Conservation (phyloP, 768 basidiomycete genomes). For the Amanita rimosa region DNA sequence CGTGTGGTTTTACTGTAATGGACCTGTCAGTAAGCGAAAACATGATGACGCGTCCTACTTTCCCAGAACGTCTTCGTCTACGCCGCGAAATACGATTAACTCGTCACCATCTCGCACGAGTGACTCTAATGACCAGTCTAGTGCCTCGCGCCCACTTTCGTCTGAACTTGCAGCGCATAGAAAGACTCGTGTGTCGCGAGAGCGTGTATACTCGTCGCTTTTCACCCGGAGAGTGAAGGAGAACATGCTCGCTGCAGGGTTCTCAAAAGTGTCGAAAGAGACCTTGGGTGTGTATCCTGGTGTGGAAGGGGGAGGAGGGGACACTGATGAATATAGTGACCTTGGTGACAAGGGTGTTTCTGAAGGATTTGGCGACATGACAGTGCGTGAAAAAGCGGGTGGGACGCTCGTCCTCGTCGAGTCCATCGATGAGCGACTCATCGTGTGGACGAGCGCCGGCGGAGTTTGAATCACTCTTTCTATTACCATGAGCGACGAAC, state of each 20-base stretch:
- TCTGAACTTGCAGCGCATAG: conserved; percentile 83
- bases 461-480: conserved; percentile 9
- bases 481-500: conserved; percentile 2
- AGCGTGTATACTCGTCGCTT: conserved; percentile 68
- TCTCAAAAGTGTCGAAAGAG: conserved; percentile 84
- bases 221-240: conserved; percentile 82
- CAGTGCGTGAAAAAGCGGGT: no score
- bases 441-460: conserved; percentile 2
- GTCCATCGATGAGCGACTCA: not conserved
- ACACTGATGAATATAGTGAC: conserved; percentile 8
- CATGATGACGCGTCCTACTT: conserved; percentile 11
- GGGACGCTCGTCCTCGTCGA: not conserved
- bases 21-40: not conserved
- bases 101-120: conserved; percentile 88
- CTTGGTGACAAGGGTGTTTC: conserved; percentile 10
- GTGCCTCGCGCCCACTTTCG: conserved; percentile 78
- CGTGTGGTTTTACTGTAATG: conserved; percentile 50
- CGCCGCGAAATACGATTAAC: conserved; percentile 81
- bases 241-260: conserved; percentile 73
- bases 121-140: conserved; percentile 87
- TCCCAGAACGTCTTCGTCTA: conserved; percentile 83
- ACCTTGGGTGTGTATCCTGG: conserved; percentile 55
- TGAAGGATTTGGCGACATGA: no score
- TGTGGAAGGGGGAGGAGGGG: conserved; percentile 10
- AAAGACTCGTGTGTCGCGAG: conserved; percentile 74